phyloP scores from a whole-genome alignment of 768 basidiomycete genomes.

The Nidularia sp. region DNA sequence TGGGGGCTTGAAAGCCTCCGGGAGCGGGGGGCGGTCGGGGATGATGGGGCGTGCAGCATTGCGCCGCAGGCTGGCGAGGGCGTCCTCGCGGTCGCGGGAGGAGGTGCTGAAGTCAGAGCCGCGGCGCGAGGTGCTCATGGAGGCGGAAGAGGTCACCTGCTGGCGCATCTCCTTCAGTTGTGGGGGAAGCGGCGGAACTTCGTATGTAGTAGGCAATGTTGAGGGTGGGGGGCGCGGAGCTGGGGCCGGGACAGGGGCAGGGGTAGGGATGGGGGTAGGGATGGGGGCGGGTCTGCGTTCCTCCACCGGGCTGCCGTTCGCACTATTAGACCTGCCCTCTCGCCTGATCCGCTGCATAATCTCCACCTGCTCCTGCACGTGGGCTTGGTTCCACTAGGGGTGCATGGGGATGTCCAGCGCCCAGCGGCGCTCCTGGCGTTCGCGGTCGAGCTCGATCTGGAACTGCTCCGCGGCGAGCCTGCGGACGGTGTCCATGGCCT shows the following conservation, averaged over 20 bases:
- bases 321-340: slow-evolving; percentile 7
- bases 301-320: slow-evolving; percentile 7
- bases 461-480: slow-evolving; percentile 43
- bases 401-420: slow-evolving; percentile 29
- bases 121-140: not conserved
- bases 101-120: not conserved
- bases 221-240: not conserved
- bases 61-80: not conserved
- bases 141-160: not conserved
- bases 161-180: slow-evolving; percentile 2
- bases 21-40: no score
- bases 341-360: slow-evolving; percentile 48
- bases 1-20: no score
- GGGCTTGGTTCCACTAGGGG: slow-evolving; percentile 22
- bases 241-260: no score
- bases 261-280: not conserved
- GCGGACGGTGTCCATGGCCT: slow-evolving; percentile 39
- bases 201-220: not conserved
- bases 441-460: slow-evolving; percentile 36
- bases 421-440: slow-evolving; percentile 48
- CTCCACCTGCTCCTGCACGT: slow-evolving; percentile 31
- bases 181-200: slow-evolving; percentile 3
- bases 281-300: slow-evolving; percentile 6
- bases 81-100: not conserved
- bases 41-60: no score